Evolutionary conservation across 2,329 filamentous ascomycete species (phyloP).

Genomic region (Bretziella fagacearum): DNA sequence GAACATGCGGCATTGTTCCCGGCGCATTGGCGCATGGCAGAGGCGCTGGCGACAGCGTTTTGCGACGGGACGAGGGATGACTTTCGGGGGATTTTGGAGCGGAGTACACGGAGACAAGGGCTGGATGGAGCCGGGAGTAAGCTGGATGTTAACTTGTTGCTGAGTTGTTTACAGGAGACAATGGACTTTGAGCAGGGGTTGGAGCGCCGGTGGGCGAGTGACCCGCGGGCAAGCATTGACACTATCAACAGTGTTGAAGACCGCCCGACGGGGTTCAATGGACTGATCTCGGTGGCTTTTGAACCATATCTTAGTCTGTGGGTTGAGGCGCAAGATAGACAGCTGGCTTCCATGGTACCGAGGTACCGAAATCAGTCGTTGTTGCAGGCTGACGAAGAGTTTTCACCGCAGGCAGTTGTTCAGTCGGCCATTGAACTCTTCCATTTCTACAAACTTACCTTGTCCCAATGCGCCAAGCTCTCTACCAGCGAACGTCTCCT

Average conservation of each 20-base stretch:
- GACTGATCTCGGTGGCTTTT: conserved; percentile 89
- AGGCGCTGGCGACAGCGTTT: conserved; percentile 77
- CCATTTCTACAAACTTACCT: conserved; percentile 82
- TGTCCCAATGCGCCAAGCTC: conserved; percentile 90
- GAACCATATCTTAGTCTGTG: conserved; percentile 93
- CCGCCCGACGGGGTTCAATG: conserved; percentile 60
- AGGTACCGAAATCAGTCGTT: conserved; percentile 74
- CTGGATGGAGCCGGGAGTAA: conserved; percentile 50
- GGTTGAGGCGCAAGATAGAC: conserved; percentile 91
- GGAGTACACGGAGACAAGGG: conserved; percentile 54
- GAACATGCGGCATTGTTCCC: conserved; percentile 85
- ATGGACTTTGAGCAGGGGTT: conserved; percentile 90
- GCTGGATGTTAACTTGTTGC: conserved; percentile 73
- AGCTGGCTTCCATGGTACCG: conserved; percentile 68
- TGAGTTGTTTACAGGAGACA: conserved; percentile 85
- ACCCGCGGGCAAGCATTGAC: conserved; percentile 68
- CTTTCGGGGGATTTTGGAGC: conserved; percentile 81
- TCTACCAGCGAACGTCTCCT: conserved; percentile 78
- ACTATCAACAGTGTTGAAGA: conserved; percentile 69
- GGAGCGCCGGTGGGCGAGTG: conserved; percentile 50
- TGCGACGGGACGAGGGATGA: conserved; percentile 93
- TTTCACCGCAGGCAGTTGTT: conserved; percentile 76
- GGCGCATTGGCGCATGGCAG: conserved; percentile 71
- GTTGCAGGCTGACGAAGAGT: conserved; percentile 73
- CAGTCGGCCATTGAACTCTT: conserved; percentile 91